Base-by-base conservation (phyloP, 192 early-diverging fungal genomes). In the Piromyces finnis region DNA sequence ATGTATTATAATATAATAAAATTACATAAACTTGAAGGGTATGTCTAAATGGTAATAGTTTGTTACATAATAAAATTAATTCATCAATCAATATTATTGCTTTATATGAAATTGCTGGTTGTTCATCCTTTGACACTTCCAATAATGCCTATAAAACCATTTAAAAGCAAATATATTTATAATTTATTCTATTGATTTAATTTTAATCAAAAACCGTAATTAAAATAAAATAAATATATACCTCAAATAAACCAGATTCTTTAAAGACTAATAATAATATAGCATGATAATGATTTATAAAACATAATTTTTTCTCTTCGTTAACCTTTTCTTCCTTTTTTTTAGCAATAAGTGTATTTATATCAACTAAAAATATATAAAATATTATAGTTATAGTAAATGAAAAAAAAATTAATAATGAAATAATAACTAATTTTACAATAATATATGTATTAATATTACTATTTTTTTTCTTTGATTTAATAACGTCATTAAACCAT, bases 401-500 rank as follows among this genome's bases (percentile, higher is more conserved):
- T 35, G 32, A 3, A 35, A 35, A 7, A 35, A 35, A 35, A 35
- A 7, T 7, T 35, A 35, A 35, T 7, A 7, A 35, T 7, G 3
- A 35, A 35, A 35, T 35, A 35, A 35, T 35, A 35, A 35, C 3
- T 35, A 35, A 7, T 7, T 7, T 7, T 35, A 35, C 12, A 35
- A 7, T 7, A 7, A 35, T 35, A 35, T 35, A 35, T 35, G 6
- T 51, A 51, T 51, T 22, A 17, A 51, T 18, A 5, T 35, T 51
- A 68, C 51, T 68, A 68, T n/a, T 68, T n/a, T 68, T 68, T 68
- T 68, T 68, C 26, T 68, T 68, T n/a, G 51, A 68, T n/a, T 68
- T 68, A 27, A 68, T 17, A 68, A 68, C 6, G 9, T 68, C 51
- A 68, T 68, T 68, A 68, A 68, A 89, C 87, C 83, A 82, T 79